A percentile compares a stretch with the other conserved stretches of the same genome.
These are phyloP conservation scores for Beverwykella pulmonaria DNA, from an alignment of 495 filamentous ascomycete genomes.

Conservation along the genomic window DNA sequence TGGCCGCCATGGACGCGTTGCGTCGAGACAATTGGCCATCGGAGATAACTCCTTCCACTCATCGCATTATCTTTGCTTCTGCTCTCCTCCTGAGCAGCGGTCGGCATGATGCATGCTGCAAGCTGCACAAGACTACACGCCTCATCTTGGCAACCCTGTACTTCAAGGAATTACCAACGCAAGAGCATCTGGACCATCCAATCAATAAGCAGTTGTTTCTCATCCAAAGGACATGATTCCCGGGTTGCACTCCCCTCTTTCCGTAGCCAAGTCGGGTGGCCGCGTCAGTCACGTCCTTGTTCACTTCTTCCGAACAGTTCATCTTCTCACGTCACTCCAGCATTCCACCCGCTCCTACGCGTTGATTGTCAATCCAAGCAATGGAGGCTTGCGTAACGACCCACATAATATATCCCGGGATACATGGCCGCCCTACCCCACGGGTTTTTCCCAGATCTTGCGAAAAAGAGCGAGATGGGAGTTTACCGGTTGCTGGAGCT, in stretches of 20 bases:
- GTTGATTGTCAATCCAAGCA: neutral
- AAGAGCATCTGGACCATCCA: neutral
- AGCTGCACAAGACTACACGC: neutral
- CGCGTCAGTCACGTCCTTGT: neutral
- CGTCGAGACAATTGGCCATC: neutral
- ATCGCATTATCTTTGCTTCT: neutral
- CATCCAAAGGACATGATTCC: neutral
- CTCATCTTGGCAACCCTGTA: neutral
- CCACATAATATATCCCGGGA: neutral
- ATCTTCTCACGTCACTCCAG: neutral
- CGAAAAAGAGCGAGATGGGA: neutral
- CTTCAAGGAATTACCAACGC: neutral
- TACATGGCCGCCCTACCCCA: neutral
- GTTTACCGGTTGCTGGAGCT: neutral
- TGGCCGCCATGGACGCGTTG: neutral
- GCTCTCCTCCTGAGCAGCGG: neutral
- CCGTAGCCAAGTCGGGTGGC: slow-evolving; percentile 2
- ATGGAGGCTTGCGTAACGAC: neutral
- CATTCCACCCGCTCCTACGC: neutral
- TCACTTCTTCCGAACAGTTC: neutral
- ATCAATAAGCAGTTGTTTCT: neutral
- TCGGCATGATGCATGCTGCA: neutral
- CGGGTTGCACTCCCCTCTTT: neutral
- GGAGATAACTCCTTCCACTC: neutral
- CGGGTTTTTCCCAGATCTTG: neutral